Percentiles rank a stretch among this genome's conserved stretches.
These are phyloP conservation scores for Eleusine indica DNA, from an alignment of 176 grass and related monocot genomes.

Conservation along the genomic window DNA sequence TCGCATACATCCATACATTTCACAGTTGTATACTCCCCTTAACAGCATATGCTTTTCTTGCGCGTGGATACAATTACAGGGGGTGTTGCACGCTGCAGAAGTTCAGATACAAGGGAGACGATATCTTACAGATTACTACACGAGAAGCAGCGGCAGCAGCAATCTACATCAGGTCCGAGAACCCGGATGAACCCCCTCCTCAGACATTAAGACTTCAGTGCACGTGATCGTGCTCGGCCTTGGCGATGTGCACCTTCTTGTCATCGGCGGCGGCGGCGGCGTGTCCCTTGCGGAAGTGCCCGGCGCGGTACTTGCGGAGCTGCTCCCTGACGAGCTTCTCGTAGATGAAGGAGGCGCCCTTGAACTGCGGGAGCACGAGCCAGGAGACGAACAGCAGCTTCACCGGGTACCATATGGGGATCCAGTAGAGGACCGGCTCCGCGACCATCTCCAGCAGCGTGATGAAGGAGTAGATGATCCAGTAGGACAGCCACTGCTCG, in stretches of 20 bases:
- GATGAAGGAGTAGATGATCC: constrained; percentile 76
- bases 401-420: constrained; percentile 66
- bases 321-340: constrained; percentile 82
- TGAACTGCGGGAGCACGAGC: constrained; percentile 82
- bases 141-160: not conserved
- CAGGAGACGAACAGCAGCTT: constrained; percentile 70
- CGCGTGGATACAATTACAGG: not conserved
- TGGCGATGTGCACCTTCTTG: constrained; percentile 42
- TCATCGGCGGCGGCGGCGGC: not conserved
- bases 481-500: constrained; percentile 85
- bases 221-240: not conserved
- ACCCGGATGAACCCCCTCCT: not conserved
- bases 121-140: not conserved
- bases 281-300: constrained; percentile 4
- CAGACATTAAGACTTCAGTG: not conserved
- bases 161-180: not conserved
- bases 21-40: not conserved
- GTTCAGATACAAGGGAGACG: not conserved
- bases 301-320: constrained; percentile 50
- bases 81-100: not conserved
- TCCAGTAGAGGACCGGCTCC: constrained; percentile 61
- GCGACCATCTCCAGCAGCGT: constrained; percentile 74
- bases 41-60: not conserved
- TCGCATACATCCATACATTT: not conserved
- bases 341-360: constrained; percentile 85